Percentiles rank a stretch among this genome's conserved stretches.
Conservation (phyloP, 2,329 filamentous ascomycete genomes). For the Hypoxylon sp. region DNA sequence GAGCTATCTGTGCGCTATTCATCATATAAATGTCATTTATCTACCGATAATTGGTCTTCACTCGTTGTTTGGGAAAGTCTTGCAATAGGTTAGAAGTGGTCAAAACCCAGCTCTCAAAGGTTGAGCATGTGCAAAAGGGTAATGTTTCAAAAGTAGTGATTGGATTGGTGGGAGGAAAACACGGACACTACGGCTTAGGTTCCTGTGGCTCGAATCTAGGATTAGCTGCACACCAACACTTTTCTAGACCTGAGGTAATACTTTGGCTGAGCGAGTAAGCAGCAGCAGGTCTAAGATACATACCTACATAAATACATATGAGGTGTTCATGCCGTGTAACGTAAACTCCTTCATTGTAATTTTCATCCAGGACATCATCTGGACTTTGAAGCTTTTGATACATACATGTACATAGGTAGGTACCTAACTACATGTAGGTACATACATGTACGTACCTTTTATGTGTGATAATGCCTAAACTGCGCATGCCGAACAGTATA, state of each 20-base stretch:
- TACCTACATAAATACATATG: not conserved
- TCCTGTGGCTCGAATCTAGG: constrained; percentile 11
- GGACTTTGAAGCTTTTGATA: no score
- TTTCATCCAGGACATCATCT: no score
- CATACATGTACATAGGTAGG: no score
- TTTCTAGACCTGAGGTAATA: constrained; percentile 1
- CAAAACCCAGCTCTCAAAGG: not conserved
- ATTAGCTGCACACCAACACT: constrained; percentile 8
- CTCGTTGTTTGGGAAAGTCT: not conserved
- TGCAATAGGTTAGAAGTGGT: not conserved
- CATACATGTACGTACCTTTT: not conserved
- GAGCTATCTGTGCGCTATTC: not conserved
- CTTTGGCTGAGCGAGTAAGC: not conserved
- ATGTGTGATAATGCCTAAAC: not conserved
- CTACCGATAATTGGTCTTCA: not conserved
- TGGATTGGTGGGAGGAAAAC: constrained; percentile 16
- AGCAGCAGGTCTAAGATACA: no score
- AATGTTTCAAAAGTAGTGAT: constrained; percentile 2
- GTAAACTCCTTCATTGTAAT: not conserved
- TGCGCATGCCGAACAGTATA: not conserved
- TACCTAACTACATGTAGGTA: no score
- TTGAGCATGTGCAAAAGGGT: constrained; percentile 23
- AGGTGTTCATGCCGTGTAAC: not conserved
- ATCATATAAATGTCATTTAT: not conserved
- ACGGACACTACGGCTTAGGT: constrained; percentile 16